Evolutionary conservation across 1,284 basidiomycete species (phyloP), one percentile per base, ranked within the genome.

Genomic region (Ustilago bromivora): DNA sequence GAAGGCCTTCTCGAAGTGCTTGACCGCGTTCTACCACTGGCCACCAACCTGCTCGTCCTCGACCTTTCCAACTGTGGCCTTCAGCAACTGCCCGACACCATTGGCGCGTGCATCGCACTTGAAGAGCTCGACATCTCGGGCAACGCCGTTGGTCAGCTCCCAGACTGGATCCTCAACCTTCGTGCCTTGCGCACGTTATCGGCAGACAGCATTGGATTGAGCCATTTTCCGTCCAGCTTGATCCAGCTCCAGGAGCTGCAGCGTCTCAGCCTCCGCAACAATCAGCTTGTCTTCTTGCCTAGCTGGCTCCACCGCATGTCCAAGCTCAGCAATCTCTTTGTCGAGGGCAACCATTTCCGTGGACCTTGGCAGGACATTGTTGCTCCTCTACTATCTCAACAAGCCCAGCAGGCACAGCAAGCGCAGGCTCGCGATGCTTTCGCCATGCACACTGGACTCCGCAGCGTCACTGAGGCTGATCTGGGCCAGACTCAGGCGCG

Each of bases 81-180:
- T 43, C 89, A 90, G 41, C 91, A 91, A 32, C 88, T 99, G 51
- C 95, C 96, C 2, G 91, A 91, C 5, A 89, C 91, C 15, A 90
- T 99, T 51, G 90, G 91, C 28, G 88, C 90, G 28, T 98, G 96
- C 86, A 88, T 89, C 65, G 89, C 89, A 76, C 90, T 99, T 46
- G 95, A 98, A 85, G 97, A 99, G 87, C 90, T 99, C 61, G 97
- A 98, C 85, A 89, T 99, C 60, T 94, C 94, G 13, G 92, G 91
- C 62, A 99, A 99, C 86, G 93, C 93, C 0, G 89, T 98, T 52
- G 91, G 71, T 3, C 68, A 23, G 36, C 47, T 71, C 31, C 61
- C 74, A 1, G 61, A 71, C 34, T 95, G 95, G 86, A 88, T 98
- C 46, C 90, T 91, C 36, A 89, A 92, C 70, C 89, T 98, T 32